These are phyloP conservation scores for Striga hermonthica DNA, from an alignment of 305 asterid species.

Conservation along the genomic window DNA sequence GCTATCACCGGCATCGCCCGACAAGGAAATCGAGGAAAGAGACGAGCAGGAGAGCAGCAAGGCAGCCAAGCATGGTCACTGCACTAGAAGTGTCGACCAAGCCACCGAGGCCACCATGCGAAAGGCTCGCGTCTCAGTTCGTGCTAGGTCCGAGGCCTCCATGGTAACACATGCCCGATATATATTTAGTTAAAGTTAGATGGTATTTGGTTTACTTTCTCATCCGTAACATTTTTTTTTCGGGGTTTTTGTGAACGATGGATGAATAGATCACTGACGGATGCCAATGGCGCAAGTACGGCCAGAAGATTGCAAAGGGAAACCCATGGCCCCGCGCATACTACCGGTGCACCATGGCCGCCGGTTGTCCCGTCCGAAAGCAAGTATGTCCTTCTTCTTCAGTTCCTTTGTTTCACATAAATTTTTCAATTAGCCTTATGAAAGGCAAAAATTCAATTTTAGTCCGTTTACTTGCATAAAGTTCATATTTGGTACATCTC, in stretches of 20 bases:
- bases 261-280: slow-evolving; percentile 70
- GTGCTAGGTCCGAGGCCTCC: slow-evolving; percentile 83
- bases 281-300: slow-evolving; percentile 97
- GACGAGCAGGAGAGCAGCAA: slow-evolving; percentile 43
- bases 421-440: neutral
- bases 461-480: too few relatives aligned
- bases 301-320: slow-evolving; percentile 96
- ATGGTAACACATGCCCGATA: slow-evolving; percentile 43
- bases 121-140: slow-evolving; percentile 90
- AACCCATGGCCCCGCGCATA: slow-evolving; percentile 97
- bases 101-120: slow-evolving; percentile 74
- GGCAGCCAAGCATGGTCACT: slow-evolving; percentile 36
- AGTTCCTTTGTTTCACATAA: neutral
- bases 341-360: slow-evolving; percentile 96
- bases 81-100: slow-evolving; percentile 52
- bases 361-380: slow-evolving; percentile 89
- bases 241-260: slow-evolving; percentile 4
- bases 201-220: neutral
- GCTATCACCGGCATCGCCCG: slow-evolving; percentile 36
- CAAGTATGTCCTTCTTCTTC: slow-evolving; percentile 46
- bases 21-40: slow-evolving; percentile 27
- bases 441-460: too few relatives aligned
- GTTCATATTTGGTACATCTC: too few relatives aligned
- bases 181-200: neutral
- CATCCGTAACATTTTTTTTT: neutral